Base-by-base conservation (phyloP, 139 green algal genomes). In the Chlorella sp. region DNA sequence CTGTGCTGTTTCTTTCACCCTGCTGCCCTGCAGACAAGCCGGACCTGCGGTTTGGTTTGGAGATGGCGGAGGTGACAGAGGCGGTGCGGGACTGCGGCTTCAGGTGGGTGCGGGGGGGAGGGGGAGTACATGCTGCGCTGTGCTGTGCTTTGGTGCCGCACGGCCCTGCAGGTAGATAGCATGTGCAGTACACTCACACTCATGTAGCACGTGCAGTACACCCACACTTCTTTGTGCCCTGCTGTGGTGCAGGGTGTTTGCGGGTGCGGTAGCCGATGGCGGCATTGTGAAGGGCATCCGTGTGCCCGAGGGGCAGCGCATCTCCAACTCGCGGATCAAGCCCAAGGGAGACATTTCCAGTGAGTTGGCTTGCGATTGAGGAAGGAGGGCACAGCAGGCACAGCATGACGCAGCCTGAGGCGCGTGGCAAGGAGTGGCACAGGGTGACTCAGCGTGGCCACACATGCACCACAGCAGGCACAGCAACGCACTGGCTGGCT, bases 271-370 rank as follows among this genome's bases (percentile, higher is more conserved):
- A 28, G 92, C 88, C 1, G 89, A 84, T 2, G 95, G 97, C 28
- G 96, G 96, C 61, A 94, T 91, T 32, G 96, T 99, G 26, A 98
- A 98, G 91, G 96, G 94, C 28, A 94, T 99, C 42, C 73, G 92
- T 0, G 92, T 99, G 66, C 96, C 96, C 3, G 93, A 98, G 61
- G 97, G 97, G 64, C 91, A 94, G 48, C 12, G 26, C 71, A 95
- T 99, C 79, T 97, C 93, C 89, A 98, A 98, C 92, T 94, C 93
- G 32, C 89, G 96, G 22, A 77, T 98, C 79, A 98, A 98, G 91
- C 94, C 95, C 66, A 97, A 97, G 89, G 97, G 97, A 11, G 97
- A 99, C 91, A 86, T 99, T 1, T 93, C 94, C 53, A 93, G 92
- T 89, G 83, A 69, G 86, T 34, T 42, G 48, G 48, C 48, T 16